A percentile compares a stretch with the other conserved stretches of the same genome.
Conservation (phyloP, 805 yeast genomes). For the Wickerhamiella occidentalis region DNA sequence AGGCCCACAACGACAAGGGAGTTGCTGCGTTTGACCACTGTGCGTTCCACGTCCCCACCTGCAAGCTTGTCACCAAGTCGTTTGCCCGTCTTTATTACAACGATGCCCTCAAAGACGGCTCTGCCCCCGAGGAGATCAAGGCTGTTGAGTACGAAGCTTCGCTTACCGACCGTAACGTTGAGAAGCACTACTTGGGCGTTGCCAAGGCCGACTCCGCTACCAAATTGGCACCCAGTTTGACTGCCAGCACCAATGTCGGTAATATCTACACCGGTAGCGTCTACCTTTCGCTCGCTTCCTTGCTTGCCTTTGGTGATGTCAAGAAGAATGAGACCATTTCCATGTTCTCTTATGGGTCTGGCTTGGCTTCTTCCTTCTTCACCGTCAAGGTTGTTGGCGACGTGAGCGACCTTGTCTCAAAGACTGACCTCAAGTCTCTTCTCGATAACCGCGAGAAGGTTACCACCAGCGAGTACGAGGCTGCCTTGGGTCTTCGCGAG, state of each 20-base stretch:
- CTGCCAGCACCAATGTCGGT: conserved; percentile 92
- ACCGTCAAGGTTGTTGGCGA: conserved; percentile 75
- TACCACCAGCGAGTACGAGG: conserved; percentile 73
- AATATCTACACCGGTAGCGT: conserved; percentile 95
- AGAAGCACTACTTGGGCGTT: conserved; percentile 69
- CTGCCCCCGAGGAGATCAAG: conserved; percentile 42
- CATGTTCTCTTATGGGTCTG: conserved; percentile 94
- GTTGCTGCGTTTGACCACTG: conserved; percentile 74
- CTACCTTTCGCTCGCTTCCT: conserved; percentile 75
- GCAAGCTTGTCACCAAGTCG: conserved; percentile 87
- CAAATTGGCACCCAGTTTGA: conserved; percentile 68
- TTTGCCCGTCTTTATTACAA: conserved; percentile 85
- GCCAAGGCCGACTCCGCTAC: conserved; percentile 56
- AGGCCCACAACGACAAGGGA: conserved; percentile 38
- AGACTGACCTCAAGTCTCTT: conserved; percentile 54
- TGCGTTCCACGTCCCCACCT: conserved; percentile 96
- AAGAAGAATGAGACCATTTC: conserved; percentile 80
- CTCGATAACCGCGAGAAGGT: conserved; percentile 52
- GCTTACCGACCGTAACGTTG: conserved; percentile 65
- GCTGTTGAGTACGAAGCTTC: conserved; percentile 60
- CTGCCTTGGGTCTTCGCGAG: conserved; percentile 76
- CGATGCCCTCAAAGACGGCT: conserved; percentile 47
- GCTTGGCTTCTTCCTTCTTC: conserved; percentile 84
- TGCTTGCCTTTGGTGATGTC: conserved; percentile 55
- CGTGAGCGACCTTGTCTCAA: conserved; percentile 39